Conservation (phyloP, 106 monocot species). For the Alisma plantagoaquatica region DNA sequence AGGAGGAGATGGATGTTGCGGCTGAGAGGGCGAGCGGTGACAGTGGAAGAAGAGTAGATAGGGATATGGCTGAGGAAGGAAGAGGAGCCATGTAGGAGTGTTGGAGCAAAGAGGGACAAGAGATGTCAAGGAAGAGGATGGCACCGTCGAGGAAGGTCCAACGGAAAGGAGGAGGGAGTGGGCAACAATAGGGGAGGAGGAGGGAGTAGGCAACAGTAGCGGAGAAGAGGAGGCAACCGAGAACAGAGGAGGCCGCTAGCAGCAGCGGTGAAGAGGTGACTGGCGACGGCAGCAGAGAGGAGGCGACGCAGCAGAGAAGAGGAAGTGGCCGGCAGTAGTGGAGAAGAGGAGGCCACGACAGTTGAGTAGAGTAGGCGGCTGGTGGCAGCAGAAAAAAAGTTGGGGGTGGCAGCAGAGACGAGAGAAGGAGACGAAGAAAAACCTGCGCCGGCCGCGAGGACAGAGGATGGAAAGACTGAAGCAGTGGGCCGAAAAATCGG, state of each 20-base stretch:
- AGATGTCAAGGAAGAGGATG: too few relatives aligned
- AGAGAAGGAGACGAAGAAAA: neutral
- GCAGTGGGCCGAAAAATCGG: too few relatives aligned
- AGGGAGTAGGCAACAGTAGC: neutral
- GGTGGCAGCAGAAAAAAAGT: too few relatives aligned
- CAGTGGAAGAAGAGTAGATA: neutral
- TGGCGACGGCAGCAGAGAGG: too few relatives aligned
- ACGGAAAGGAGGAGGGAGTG: neutral
- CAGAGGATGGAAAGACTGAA: neutral
- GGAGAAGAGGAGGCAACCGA: neutral
- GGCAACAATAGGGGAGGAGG: neutral
- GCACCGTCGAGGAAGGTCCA: too few relatives aligned
- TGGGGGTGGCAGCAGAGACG: neutral
- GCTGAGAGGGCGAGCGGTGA: neutral
- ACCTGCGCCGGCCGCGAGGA: neutral
- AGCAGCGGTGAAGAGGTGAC: too few relatives aligned
- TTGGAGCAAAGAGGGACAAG: too few relatives aligned
- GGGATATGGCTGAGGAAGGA: too few relatives aligned
- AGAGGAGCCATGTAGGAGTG: too few relatives aligned
- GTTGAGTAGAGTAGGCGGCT: too few relatives aligned
- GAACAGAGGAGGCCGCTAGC: too few relatives aligned
- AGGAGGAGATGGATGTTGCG: neutral
- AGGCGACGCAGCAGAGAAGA: neutral
- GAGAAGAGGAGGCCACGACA: too few relatives aligned
- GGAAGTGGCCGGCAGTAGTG: neutral